A percentile compares a stretch with the other conserved stretches of the same genome.
Conservation (phyloP, 1,284 basidiomycete genomes). For the Coniferiporia weirii region DNA sequence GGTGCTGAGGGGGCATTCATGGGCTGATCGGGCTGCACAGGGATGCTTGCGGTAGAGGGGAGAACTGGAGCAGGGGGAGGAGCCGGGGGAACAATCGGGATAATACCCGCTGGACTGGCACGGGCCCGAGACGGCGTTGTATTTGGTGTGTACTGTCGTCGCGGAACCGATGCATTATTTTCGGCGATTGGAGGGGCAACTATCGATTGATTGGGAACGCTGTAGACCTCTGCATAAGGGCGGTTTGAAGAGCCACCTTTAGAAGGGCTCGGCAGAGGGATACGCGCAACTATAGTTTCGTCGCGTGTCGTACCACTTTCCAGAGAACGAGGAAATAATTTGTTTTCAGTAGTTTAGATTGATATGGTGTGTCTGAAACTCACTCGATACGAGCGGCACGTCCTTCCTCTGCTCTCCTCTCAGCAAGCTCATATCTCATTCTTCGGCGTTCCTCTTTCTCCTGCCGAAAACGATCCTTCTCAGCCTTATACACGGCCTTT, state of each 20-base stretch:
- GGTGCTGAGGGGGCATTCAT: slow-evolving; percentile 47
- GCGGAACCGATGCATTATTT: neutral
- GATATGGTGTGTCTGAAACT: neutral
- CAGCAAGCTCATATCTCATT: slow-evolving; percentile 29
- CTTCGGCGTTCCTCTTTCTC: slow-evolving; percentile 49
- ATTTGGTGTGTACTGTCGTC: neutral
- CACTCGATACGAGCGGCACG: slow-evolving; percentile 8
- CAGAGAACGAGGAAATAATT: neutral
- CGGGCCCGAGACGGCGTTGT: neutral
- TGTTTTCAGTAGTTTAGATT: too few species aligned
- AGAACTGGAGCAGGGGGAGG: neutral
- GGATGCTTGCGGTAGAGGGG: neutral
- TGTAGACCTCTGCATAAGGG: slow-evolving; percentile 6
- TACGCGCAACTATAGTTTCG: slow-evolving; percentile 17
- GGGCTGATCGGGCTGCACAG: neutral
- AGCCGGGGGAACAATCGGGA: neutral
- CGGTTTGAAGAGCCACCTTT: neutral
- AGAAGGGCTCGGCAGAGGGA: slow-evolving; percentile 1
- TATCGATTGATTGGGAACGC: neutral
- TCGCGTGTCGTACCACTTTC: slow-evolving; percentile 8
- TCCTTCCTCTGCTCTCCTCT: slow-evolving; percentile 19
- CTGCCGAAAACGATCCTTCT: slow-evolving; percentile 62
- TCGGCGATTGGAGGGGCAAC: neutral
- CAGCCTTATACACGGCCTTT: slow-evolving; percentile 57
- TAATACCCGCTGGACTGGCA: neutral